phyloP scores from a whole-genome alignment of 2,329 filamentous ascomycete species.

The Epichloe amarillans region DNA sequence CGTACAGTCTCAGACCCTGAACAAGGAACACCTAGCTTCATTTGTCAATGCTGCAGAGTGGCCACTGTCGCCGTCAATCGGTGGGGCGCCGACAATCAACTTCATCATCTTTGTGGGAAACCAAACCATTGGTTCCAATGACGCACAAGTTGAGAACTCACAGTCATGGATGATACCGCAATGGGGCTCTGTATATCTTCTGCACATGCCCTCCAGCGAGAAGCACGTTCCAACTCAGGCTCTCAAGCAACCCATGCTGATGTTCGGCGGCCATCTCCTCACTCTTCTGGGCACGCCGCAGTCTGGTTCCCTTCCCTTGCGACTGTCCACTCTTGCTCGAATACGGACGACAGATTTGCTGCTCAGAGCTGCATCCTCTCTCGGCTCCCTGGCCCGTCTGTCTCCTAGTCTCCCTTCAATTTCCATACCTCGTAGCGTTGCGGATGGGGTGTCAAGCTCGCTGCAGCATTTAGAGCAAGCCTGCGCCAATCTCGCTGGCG shows the following conservation, averaged over 20 bases:
- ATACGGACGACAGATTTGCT: constrained; percentile 75
- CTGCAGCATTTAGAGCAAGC: constrained; percentile 65
- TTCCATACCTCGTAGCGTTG: constrained; percentile 76
- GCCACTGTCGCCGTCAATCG: constrained; percentile 90
- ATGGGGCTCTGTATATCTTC: constrained; percentile 64
- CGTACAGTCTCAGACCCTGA: constrained; percentile 51
- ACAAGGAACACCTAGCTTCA: constrained; percentile 75
- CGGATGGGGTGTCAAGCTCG: constrained; percentile 69
- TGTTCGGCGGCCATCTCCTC: constrained; percentile 81
- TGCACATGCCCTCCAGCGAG: constrained; percentile 33
- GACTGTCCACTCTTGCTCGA: constrained; percentile 73
- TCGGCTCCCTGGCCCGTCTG: constrained; percentile 83
- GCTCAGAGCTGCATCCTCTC: constrained; percentile 78
- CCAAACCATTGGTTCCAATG: constrained; percentile 47
- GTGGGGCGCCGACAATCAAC: constrained; percentile 84
- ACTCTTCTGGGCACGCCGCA: constrained; percentile 76
- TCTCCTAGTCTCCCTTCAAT: constrained; percentile 77
- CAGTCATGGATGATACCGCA: constrained; percentile 85
- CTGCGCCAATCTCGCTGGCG: constrained; percentile 54
- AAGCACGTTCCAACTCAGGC: constrained; percentile 46
- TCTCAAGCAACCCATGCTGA: constrained; percentile 70
- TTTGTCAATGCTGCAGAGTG: constrained; percentile 98
- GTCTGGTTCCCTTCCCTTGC: constrained; percentile 70
- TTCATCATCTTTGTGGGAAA: constrained; percentile 86
- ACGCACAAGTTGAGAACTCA: constrained; percentile 30